phyloP scores from a whole-genome alignment of 73 alveolate species.

The Stentor coeruleus region DNA sequence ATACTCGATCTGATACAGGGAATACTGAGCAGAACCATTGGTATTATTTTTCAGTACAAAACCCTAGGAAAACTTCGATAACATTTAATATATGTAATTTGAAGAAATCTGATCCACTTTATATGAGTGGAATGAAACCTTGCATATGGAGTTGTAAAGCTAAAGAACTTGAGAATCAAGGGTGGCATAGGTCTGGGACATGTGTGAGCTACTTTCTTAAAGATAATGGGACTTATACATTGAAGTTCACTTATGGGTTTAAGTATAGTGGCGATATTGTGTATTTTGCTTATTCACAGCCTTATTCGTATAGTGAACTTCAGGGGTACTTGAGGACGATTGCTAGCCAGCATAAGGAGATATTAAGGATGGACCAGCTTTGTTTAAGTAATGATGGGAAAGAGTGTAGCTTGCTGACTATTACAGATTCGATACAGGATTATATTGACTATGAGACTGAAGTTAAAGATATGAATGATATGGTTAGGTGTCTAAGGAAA shows the following conservation, averaged over 20 bases:
- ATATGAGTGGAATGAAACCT: constrained; percentile 92
- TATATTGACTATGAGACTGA: too few relatives aligned
- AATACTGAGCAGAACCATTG: constrained; percentile 95
- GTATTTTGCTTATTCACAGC: constrained; percentile 92
- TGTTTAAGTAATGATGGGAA: constrained; percentile 79
- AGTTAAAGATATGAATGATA: too few relatives aligned
- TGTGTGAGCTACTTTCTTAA: constrained; percentile 69
- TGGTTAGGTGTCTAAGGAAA: too few relatives aligned
- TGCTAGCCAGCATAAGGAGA: too few relatives aligned
- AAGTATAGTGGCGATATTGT: constrained; percentile 89
- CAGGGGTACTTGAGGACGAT: too few relatives aligned
- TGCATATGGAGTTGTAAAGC: constrained; percentile 68
- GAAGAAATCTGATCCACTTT: constrained; percentile 89
- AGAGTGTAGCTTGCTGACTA: constrained; percentile 9
- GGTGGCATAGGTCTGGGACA: constrained; percentile 76
- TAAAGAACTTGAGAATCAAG: constrained; percentile 64
- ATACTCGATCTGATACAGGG: constrained; percentile 86
- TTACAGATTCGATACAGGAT: constrained; percentile 36
- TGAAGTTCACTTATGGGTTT: constrained; percentile 82
- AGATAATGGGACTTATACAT: constrained; percentile 77
- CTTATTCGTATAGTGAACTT: constrained; percentile 89
- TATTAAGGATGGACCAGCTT: too few relatives aligned
- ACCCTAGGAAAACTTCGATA: constrained; percentile 62
- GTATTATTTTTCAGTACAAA: constrained; percentile 87
- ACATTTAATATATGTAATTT: constrained; percentile 91